These are phyloP conservation scores for Pyrenophora tritici-repentis DNA, from an alignment of 2,329 filamentous ascomycete genomes.

Conservation along the genomic window DNA sequence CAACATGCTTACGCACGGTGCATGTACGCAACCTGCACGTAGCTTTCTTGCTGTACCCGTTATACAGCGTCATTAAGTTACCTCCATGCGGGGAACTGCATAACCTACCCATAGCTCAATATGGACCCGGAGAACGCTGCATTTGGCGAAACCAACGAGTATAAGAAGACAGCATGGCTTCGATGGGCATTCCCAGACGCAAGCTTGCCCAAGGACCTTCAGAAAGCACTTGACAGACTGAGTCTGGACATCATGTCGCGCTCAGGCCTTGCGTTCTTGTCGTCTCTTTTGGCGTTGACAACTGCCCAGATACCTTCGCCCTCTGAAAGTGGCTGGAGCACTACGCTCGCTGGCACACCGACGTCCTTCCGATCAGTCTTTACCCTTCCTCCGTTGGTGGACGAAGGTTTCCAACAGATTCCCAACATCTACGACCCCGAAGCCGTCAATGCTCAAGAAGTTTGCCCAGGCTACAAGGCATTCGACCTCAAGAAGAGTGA, in stretches of 20 bases:
- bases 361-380: conserved; percentile 41
- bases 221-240: conserved; percentile 16
- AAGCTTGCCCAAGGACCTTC: conserved; percentile 1
- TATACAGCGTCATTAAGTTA: conserved; percentile 21
- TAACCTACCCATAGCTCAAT: background rate
- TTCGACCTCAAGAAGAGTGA: conserved; percentile 54
- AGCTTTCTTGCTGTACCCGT: conserved; percentile 5
- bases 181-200: background rate
- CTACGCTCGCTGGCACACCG: conserved; percentile 34
- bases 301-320: conserved; percentile 28
- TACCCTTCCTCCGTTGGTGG: conserved; percentile 46
- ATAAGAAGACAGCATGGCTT: conserved; percentile 4
- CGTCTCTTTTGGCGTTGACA: conserved; percentile 32
- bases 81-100: conserved; percentile 17
- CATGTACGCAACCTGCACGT: background rate
- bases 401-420: conserved; percentile 47
- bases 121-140: conserved; percentile 3
- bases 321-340: conserved; percentile 25
- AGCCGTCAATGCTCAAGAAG: conserved; percentile 65
- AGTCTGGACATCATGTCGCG: conserved; percentile 29
- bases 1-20: conserved; percentile 17
- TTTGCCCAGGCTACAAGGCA: conserved; percentile 66
- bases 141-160: background rate
- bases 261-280: conserved; percentile 30
- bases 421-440: conserved; percentile 69